Evolutionary conservation across 768 basidiomycete species (phyloP).

Genomic region (Boletus rubroflammeus): DNA sequence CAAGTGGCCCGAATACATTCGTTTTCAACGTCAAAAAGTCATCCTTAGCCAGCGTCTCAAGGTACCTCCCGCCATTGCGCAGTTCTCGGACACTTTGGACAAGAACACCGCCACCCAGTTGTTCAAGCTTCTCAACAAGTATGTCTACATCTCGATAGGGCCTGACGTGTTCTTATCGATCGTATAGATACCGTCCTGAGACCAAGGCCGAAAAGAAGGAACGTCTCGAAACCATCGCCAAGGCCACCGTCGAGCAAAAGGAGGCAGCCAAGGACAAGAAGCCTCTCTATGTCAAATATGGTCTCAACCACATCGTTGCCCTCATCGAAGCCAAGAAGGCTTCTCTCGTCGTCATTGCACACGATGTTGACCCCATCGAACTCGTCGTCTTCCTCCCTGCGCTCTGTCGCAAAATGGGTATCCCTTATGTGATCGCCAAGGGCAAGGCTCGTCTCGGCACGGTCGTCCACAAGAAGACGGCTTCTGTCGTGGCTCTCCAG

Average conservation of each 20-base stretch:
- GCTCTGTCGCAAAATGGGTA: conserved; percentile 99
- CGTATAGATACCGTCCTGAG: conserved; percentile 71
- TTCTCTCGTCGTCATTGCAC: conserved; percentile 89
- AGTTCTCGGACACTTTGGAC: conserved; percentile 97
- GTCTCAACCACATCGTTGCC: conserved; percentile 94
- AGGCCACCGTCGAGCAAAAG: conserved; percentile 78
- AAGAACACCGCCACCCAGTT: conserved; percentile 99
- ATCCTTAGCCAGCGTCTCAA: conserved; percentile 97
- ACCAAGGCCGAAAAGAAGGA: conserved; percentile 97
- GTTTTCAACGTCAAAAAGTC: conserved; percentile 97
- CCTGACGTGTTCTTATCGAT: background rate
- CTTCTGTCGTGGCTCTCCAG: conserved; percentile 85
- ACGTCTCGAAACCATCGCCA: conserved; percentile 75
- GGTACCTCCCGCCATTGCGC: conserved; percentile 96
- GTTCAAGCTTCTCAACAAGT: conserved; percentile 97
- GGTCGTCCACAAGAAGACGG: conserved; percentile 98
- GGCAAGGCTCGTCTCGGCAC: conserved; percentile 97
- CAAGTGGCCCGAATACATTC: conserved; percentile 99
- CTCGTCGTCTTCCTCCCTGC: conserved; percentile 98
- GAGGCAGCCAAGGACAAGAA: conserved; percentile 82
- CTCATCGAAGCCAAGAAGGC: conserved; percentile 98
- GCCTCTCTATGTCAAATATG: conserved; percentile 93
- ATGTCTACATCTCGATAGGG: conserved; percentile 4
- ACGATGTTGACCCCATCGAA: conserved; percentile 99
- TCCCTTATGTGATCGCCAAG: conserved; percentile 98